Percentiles rank a stretch among this genome's conserved stretches.
Evolutionary conservation across 495 filamentous ascomycete genomes (phyloP).

Genomic region (Daldinia concentrica): DNA sequence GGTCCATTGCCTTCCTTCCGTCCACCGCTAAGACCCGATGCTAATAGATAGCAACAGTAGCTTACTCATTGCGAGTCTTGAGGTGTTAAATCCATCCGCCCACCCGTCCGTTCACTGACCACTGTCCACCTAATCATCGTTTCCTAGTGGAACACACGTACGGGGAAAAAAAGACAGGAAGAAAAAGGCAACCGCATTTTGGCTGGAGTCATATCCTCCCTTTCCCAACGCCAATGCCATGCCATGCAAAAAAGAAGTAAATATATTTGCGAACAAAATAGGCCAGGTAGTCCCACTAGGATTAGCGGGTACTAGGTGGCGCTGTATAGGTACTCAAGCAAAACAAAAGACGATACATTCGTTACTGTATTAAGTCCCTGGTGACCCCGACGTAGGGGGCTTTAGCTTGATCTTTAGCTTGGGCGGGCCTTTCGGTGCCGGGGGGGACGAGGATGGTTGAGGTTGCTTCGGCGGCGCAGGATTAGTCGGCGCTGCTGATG

Average conservation of each 20-base stretch:
- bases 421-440: slow-evolving; percentile 31
- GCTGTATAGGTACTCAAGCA: background rate
- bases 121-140: background rate
- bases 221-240: slow-evolving; percentile 23
- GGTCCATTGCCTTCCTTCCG: background rate
- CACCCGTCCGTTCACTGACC: background rate
- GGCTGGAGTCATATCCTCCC: slow-evolving; percentile 13
- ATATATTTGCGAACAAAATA: slow-evolving; percentile 4
- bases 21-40: background rate
- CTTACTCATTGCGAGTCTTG: background rate
- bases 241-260: slow-evolving; percentile 14
- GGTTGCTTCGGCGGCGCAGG: slow-evolving; percentile 40
- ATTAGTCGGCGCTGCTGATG: slow-evolving; percentile 44
- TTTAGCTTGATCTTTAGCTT: slow-evolving; percentile 56
- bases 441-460: slow-evolving; percentile 27
- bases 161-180: background rate
- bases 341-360: background rate
- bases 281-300: background rate
- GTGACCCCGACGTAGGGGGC: slow-evolving; percentile 25
- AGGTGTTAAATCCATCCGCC: background rate
- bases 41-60: background rate
- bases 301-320: background rate
- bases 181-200: background rate
- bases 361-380: background rate
- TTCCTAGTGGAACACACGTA: background rate